These are phyloP conservation scores for Trichoderma pleuroti DNA, from an alignment of 2,329 filamentous ascomycete genomes.

Conservation along the genomic window DNA sequence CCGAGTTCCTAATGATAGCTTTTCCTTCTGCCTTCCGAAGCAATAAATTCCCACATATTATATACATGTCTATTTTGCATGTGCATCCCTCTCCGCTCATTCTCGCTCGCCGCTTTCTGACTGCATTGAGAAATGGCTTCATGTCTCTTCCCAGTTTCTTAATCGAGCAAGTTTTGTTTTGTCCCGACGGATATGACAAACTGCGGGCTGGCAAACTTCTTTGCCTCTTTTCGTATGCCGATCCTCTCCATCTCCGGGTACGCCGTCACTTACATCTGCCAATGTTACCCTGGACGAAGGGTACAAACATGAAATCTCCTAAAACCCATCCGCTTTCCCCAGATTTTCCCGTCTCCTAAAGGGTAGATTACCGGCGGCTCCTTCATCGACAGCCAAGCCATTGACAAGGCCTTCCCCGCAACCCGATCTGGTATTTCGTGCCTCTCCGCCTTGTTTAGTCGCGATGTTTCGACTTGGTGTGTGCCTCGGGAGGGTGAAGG, in stretches of 20 bases:
- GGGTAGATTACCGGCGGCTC: conserved; percentile 9
- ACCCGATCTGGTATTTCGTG: neutral
- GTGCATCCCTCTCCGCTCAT: neutral
- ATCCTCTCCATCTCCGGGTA: neutral
- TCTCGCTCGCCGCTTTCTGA: neutral
- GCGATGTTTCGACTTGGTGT: neutral
- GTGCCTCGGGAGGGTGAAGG: neutral
- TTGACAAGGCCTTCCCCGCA: conserved; percentile 4
- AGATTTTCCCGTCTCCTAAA: conserved; percentile 9
- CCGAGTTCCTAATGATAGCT: neutral
- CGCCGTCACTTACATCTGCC: neutral
- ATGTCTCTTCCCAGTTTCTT: neutral
- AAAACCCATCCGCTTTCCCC: neutral
- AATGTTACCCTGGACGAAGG: neutral
- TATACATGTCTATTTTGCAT: neutral
- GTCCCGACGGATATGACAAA: conserved; percentile 7
- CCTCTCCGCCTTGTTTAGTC: neutral
- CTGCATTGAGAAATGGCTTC: neutral
- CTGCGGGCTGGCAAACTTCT: neutral
- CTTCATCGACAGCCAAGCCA: neutral
- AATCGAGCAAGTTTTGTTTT: neutral
- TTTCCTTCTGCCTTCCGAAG: neutral
- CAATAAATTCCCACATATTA: neutral
- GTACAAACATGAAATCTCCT: neutral
- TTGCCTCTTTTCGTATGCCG: neutral